Base-by-base conservation (phyloP, 805 yeast genomes). In the Saccharomyces mikatae region DNA sequence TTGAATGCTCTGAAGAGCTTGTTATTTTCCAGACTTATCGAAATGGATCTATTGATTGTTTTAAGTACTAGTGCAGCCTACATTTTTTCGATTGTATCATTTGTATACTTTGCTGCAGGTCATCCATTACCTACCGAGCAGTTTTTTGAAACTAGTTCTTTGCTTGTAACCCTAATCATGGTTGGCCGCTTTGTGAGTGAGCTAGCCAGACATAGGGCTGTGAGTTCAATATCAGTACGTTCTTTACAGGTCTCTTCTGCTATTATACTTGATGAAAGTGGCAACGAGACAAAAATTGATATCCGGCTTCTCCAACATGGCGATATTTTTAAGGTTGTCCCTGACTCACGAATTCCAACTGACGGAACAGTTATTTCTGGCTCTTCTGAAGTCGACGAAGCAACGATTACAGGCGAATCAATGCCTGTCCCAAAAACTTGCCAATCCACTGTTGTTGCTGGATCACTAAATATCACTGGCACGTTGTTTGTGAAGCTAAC, bases 401-500 rank as follows among this genome's bases (percentile, higher is more conserved):
- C 78, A n/a, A 62, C 76, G 30, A 65, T 76, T 47, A 75, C 80
- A 0, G 80, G 80, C 29, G 80, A 76, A 56, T 64, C 76, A 6
- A 59, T 73, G 46, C 79, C 79, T 0, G 73, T 74, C 1, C 67
- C 59, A 53, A 76, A 75, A 54, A 64, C 49, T 28, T 52, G 54
- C 10, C 76, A 75, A 9, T 74, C 72, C 52, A 48, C 54, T 3
- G 78, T 76, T 8, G 73, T 76, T 56, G 79, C 79, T 1, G 80
- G 80, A 2, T 44, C 53, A n/a, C 11, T 51, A 47, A 87, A 87
- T 13, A n/a, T 17, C 36, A 14, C 17, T 31, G 17, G 36, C 14
- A 31, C 36, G 13, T 13, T 31, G 36, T 64, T 82, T 62, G 76
- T 87, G 65, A 74, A 70, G 58, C 86, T 87, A 1, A 75, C 80